A percentile compares a stretch with the other conserved stretches of the same genome.
These are phyloP conservation scores for Phytopythium cucurbitacearum DNA, from an alignment of 352 stramenopile genomes.

Conservation along the genomic window DNA sequence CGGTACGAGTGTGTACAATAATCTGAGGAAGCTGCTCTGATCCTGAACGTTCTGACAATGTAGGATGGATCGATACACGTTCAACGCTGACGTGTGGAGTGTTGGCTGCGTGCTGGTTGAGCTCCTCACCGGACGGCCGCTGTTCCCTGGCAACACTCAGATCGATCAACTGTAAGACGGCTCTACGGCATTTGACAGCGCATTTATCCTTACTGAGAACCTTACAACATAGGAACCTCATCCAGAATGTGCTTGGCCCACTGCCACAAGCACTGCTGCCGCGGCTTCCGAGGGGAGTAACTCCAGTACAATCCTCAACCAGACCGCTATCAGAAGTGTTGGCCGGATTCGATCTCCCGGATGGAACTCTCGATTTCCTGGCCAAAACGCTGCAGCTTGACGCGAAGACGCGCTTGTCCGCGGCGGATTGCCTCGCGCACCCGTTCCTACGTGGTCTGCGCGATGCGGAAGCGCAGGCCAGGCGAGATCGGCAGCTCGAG, in stretches of 20 bases:
- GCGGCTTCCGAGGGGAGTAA: conserved; percentile 52
- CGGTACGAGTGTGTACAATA: neutral
- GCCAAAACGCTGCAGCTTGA: conserved; percentile 58
- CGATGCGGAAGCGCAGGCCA: conserved; percentile 35
- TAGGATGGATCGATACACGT: conserved; percentile 76
- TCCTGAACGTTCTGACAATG: neutral
- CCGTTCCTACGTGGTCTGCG: conserved; percentile 50
- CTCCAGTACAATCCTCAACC: conserved; percentile 23
- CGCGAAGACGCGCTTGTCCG: conserved; percentile 44
- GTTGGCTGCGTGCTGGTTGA: conserved; percentile 76
- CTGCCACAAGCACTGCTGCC: conserved; percentile 35
- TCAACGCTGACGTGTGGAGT: conserved; percentile 81
- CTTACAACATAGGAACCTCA: conserved; percentile 44
- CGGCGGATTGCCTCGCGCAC: conserved; percentile 46
- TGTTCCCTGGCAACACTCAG: conserved; percentile 75
- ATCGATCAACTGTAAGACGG: conserved; percentile 70
- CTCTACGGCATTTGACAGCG: neutral
- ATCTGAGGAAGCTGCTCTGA: neutral
- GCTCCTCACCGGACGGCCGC: conserved; percentile 62
- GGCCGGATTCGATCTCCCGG: conserved; percentile 30
- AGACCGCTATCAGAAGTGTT: conserved; percentile 49
- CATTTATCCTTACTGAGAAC: too few species aligned
- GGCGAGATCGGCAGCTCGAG: conserved; percentile 35
- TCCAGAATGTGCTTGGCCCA: conserved; percentile 62
- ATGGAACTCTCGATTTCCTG: conserved; percentile 70